phyloP scores from a whole-genome alignment of 2,329 filamentous ascomycete genomes.

The Aspergillus hiratsukae region DNA sequence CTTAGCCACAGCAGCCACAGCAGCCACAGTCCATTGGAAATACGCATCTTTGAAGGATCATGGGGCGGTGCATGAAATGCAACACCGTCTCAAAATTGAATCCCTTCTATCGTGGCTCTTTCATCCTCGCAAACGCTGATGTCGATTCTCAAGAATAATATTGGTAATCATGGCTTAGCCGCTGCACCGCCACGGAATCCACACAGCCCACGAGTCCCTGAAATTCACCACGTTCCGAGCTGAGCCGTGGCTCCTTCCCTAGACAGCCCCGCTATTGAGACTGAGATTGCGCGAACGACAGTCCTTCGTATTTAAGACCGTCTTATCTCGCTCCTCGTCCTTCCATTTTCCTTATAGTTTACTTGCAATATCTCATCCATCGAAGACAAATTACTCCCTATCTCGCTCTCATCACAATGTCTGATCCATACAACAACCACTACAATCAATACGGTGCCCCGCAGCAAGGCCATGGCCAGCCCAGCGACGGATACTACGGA shows the following conservation, averaged over 20 bases:
- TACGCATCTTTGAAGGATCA: too few relatives aligned
- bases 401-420: slow-evolving; percentile 3
- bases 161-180: background rate
- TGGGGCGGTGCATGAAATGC: background rate
- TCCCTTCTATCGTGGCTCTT: too few relatives aligned
- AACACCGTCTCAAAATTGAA: background rate
- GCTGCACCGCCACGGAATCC: background rate
- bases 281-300: background rate
- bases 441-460: slow-evolving; percentile 20
- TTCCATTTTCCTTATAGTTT: background rate
- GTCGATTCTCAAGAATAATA: too few relatives aligned
- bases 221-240: background rate
- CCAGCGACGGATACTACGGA: slow-evolving; percentile 14
- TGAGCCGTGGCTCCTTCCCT: background rate
- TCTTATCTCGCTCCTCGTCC: background rate
- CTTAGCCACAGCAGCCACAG: background rate
- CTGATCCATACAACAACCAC: slow-evolving; percentile 14
- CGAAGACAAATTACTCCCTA: background rate
- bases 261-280: background rate
- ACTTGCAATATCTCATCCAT: background rate
- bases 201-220: background rate
- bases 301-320: background rate
- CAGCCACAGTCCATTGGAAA: too few relatives aligned
- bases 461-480: slow-evolving; percentile 7
- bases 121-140: too few relatives aligned